Percentiles rank a stretch among this genome's conserved stretches.
These are phyloP conservation scores for Diaporthe ampelina DNA, from an alignment of 2,329 filamentous ascomycete genomes.

Conservation along the genomic window DNA sequence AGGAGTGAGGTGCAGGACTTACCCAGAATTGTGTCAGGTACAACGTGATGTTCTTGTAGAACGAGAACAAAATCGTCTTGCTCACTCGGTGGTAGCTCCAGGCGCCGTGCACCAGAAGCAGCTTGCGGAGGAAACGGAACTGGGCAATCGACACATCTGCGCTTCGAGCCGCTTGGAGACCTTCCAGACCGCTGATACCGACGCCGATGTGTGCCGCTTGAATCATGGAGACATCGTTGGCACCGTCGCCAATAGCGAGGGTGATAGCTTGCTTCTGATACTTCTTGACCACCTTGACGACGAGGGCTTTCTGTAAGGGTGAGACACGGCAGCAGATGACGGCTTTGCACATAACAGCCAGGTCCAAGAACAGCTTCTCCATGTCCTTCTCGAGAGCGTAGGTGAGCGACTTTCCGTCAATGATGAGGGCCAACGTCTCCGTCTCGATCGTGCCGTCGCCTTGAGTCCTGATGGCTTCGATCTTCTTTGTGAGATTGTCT, in stretches of 20 bases:
- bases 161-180: constrained; percentile 94
- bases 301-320: constrained; percentile 94
- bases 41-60: constrained; percentile 98
- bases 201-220: constrained; percentile 98
- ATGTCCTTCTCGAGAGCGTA: constrained; percentile 93
- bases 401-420: constrained; percentile 95
- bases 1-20: constrained; percentile 54
- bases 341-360: constrained; percentile 97
- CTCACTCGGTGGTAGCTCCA: constrained; percentile 98
- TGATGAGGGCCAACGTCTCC: constrained; percentile 91
- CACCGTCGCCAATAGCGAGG: constrained; percentile 95
- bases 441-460: constrained; percentile 81
- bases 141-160: constrained; percentile 97
- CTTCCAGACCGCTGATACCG: constrained; percentile 96
- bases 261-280: constrained; percentile 90
- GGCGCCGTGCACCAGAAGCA: constrained; percentile 93
- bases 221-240: constrained; percentile 99
- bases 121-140: constrained; percentile 93
- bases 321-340: constrained; percentile 98
- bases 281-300: constrained; percentile 98
- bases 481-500: constrained; percentile 92
- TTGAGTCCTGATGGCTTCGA: constrained; percentile 90
- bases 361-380: constrained; percentile 92
- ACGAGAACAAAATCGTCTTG: constrained; percentile 98
- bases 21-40: constrained; percentile 99